A percentile compares a stretch with the other conserved stretches of the same genome.
These are phyloP conservation scores for Talaromyces albobiverticillius DNA, from an alignment of 2,329 filamentous ascomycete genomes.

Conservation along the genomic window DNA sequence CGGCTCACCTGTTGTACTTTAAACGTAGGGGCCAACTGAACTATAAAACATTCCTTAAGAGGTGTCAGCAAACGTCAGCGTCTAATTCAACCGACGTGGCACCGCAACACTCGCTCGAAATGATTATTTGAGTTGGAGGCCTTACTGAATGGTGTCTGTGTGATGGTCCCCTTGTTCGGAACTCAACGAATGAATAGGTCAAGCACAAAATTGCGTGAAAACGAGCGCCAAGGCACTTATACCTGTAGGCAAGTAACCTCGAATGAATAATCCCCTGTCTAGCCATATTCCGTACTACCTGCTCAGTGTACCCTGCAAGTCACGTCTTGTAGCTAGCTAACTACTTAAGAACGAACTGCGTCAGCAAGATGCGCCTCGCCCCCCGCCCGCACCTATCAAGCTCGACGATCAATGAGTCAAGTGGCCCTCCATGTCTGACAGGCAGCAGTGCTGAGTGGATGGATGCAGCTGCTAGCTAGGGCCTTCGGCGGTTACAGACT, in stretches of 20 bases:
- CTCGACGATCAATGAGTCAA: conserved; percentile 3
- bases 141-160: too few relatives aligned
- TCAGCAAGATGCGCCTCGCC: conserved; percentile 7
- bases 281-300: too few relatives aligned
- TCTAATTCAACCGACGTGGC: conserved; percentile 13
- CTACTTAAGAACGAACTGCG: too few relatives aligned
- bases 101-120: background rate
- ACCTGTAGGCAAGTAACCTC: too few relatives aligned
- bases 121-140: background rate
- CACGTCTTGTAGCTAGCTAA: too few relatives aligned
- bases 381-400: conserved; percentile 3
- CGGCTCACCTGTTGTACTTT: too few relatives aligned
- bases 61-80: background rate
- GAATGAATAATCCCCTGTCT: too few relatives aligned
- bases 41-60: background rate
- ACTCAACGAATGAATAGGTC: background rate
- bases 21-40: too few relatives aligned
- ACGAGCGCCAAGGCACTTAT: too few relatives aligned
- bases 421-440: background rate
- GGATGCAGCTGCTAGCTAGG: conserved; percentile 11
- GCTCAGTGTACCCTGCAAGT: background rate
- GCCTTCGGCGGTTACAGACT: conserved; percentile 8
- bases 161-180: background rate
- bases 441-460: background rate
- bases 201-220: too few relatives aligned